A percentile compares a stretch with the other conserved stretches of the same genome.
Conservation (phyloP, 345 rosid genomes). For the Rhodomyrtus tomentosa region DNA sequence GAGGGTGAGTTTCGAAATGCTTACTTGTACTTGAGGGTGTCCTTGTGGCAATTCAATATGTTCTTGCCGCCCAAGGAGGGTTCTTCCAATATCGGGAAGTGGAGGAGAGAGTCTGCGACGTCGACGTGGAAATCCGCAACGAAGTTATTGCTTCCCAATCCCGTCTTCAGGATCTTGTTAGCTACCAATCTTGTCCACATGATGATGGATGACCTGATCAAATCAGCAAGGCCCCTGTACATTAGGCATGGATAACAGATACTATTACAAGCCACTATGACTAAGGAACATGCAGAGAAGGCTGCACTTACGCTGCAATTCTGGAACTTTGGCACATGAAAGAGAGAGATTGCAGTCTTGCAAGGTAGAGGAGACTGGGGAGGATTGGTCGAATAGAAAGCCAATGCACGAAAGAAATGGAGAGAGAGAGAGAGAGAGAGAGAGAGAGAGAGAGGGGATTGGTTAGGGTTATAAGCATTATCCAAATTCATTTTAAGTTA, state of each 20-base stretch:
- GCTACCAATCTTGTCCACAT: constrained; percentile 41
- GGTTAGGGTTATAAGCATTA: neutral
- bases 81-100: constrained; percentile 15
- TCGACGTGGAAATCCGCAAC: constrained; percentile 53
- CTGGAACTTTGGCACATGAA: neutral
- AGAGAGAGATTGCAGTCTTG: neutral
- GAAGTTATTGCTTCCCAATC: constrained; percentile 66
- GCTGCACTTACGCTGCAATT: neutral
- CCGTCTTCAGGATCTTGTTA: constrained; percentile 48
- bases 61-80: constrained; percentile 15
- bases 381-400: neutral
- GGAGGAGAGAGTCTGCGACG: constrained; percentile 5
- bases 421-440: neutral
- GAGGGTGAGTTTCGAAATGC: neutral
- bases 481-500: neutral
- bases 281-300: neutral
- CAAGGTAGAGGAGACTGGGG: neutral
- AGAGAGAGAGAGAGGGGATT: neutral
- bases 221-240: neutral
- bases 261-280: neutral
- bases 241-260: neutral
- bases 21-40: neutral
- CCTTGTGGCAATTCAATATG: constrained; percentile 18
- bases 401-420: neutral
- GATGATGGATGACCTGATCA: neutral